These are phyloP conservation scores for Peronospora belbahrii DNA, from an alignment of 352 stramenopile species.

Conservation along the genomic window DNA sequence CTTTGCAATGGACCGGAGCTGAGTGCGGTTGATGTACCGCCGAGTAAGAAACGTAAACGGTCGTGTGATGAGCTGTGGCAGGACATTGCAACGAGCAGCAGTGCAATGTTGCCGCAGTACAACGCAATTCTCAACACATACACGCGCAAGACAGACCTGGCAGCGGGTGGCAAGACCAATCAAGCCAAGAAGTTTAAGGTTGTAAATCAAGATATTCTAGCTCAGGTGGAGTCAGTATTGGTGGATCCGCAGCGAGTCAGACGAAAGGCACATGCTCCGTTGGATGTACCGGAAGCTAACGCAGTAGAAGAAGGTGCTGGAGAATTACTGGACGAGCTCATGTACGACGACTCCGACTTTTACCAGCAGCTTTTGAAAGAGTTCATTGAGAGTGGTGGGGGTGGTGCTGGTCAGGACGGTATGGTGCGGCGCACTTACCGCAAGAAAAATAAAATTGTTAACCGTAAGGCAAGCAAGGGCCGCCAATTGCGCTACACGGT, in stretches of 20 bases:
- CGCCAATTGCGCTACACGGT: conserved; percentile 77
- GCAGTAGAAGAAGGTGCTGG: conserved; percentile 29
- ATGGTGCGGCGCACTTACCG: conserved; percentile 51
- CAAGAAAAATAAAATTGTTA: conserved; percentile 85
- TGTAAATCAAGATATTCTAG: conserved; percentile 81
- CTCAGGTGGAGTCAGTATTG: conserved; percentile 79
- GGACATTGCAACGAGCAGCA: conserved; percentile 34
- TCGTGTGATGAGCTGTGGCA: conserved; percentile 50
- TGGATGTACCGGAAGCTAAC: conserved; percentile 30
- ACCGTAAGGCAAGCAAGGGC: conserved; percentile 84
- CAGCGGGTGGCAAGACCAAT: conserved; percentile 37
- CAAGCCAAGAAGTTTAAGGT: conserved; percentile 85
- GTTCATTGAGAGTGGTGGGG: conserved; percentile 73
- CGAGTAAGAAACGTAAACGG: conserved; percentile 62
- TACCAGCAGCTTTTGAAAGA: conserved; percentile 87
- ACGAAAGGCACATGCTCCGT: conserved; percentile 67
- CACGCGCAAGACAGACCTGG: conserved; percentile 64
- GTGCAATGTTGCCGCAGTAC: conserved; percentile 58
- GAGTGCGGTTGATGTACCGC: conserved; percentile 1
- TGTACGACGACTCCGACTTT: conserved; percentile 86
- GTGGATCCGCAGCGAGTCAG: conserved; percentile 76
- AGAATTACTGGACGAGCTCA: conserved; percentile 65
- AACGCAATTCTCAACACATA: conserved; percentile 78
- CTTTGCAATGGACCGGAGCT: conserved; percentile 66
- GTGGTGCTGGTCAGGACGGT: conserved; percentile 38